These are phyloP conservation scores for Myriosclerotinia scirpicola DNA, from an alignment of 2,329 filamentous ascomycete species.

Conservation along the genomic window DNA sequence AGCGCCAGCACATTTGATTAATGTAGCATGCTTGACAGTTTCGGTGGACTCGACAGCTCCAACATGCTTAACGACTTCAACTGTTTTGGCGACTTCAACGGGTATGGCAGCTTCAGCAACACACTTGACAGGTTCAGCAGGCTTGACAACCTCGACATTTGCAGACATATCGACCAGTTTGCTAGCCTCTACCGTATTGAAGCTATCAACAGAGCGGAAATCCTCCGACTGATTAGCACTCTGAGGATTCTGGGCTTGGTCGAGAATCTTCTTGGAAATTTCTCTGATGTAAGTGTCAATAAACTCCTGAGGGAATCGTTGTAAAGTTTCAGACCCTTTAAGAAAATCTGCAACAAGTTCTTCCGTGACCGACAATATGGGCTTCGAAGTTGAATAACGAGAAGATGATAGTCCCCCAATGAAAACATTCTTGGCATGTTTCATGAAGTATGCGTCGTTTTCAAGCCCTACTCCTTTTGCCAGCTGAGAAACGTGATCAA, in stretches of 20 bases:
- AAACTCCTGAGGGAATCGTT: constrained; percentile 7
- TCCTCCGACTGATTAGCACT: neutral
- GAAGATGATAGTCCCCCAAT: constrained; percentile 22
- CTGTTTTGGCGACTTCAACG: neutral
- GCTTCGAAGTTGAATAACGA: constrained; percentile 19
- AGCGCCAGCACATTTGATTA: neutral
- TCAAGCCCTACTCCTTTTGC: constrained; percentile 12
- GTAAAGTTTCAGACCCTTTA: constrained; percentile 14
- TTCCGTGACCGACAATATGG: constrained; percentile 12
- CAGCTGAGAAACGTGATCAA: constrained; percentile 20
- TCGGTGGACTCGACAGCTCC: neutral
- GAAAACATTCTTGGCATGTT: constrained; percentile 21
- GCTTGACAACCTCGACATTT: neutral
- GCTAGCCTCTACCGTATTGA: neutral
- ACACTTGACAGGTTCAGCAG: neutral
- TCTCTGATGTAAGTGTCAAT: constrained; percentile 11
- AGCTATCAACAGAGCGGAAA: neutral
- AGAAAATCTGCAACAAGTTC: constrained; percentile 14
- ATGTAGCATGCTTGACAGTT: neutral
- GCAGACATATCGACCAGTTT: neutral
- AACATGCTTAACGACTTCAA: neutral
- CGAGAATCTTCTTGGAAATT: constrained; percentile 22
- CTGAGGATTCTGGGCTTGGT: constrained; percentile 20
- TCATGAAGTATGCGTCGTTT: constrained; percentile 19
- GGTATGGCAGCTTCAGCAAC: neutral